Evolutionary conservation across 2,329 filamentous ascomycete genomes (phyloP), one percentile per base, ranked within the genome.

Genomic region (Aspergillus sojae): DNA sequence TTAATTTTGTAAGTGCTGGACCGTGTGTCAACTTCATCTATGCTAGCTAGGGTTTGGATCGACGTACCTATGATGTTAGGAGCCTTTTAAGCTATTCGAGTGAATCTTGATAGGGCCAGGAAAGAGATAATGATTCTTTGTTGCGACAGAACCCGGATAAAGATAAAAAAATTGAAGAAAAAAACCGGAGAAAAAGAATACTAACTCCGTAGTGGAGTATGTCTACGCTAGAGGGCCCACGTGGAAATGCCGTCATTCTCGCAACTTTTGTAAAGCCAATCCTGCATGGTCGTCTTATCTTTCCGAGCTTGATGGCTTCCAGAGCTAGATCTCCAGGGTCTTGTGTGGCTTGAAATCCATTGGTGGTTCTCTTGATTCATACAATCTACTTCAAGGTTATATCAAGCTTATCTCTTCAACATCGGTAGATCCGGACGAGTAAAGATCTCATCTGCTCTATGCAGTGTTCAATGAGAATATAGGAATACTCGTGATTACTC

Each of bases 141-240:
- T 23, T 36, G 16, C 30, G 19, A 36, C 52, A 54, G 7, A 46
- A n/a, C 36, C 14, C 21, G 36, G 21, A 39, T 48, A 30, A 41
- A 54, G 39, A 45, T 57, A 26, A 41, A 43, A 43, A 61, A 57
- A 23, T 54, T 41, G 45, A 58, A 57, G 57, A 34, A 46, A 53
- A 58, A 52, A 58, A 32, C 16, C 46, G 16, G 28, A 50, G 19
- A 28, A 59, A 59, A 59, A 52, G 57, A 54, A 54, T 21, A 36
- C 34, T 36, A 54, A 54, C 30, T 36, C 52, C 30, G 52, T 54
- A 21, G 52, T 54, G 52, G 52, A 54, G 52, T 28, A 34, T 19
- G 19, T n/a, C 39, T 26, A 48, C 12, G 23, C 21, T 48, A 45
- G 28, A 32, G 36, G 23, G 21, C 34, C 57, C 61, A 60, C 48